These are phyloP conservation scores for Chenopodium album DNA, from an alignment of 148 eudicot genomes.

Conservation along the genomic window DNA sequence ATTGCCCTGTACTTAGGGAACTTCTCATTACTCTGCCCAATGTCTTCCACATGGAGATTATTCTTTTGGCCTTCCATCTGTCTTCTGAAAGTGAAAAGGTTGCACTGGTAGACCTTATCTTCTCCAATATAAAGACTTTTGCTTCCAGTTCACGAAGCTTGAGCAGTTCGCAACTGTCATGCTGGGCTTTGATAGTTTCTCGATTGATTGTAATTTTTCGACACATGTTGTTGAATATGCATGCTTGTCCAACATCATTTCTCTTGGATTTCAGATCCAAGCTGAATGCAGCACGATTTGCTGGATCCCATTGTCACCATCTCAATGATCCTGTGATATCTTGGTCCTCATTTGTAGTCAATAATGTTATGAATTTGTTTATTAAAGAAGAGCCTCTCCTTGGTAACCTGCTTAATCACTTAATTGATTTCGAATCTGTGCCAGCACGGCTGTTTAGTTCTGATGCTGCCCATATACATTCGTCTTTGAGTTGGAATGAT, in stretches of 20 bases:
- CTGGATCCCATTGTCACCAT: conserved; percentile 37
- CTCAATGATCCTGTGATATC: conserved; percentile 39
- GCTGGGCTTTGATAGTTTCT: conserved; percentile 85
- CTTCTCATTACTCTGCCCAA: conserved; percentile 69
- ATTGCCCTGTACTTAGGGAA: conserved; percentile 48
- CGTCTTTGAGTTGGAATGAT: conserved; percentile 50
- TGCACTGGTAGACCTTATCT: conserved; percentile 44
- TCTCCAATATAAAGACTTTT: conserved; percentile 50
- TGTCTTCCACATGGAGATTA: conserved; percentile 80
- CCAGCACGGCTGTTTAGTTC: conserved; percentile 52
- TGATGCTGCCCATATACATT: conserved; percentile 32
- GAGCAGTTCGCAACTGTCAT: conserved; percentile 57
- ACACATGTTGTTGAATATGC: conserved; percentile 73
- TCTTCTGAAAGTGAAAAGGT: conserved; percentile 83
- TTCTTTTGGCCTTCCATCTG: conserved; percentile 86
- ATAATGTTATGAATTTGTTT: conserved; percentile 44
- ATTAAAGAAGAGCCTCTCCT: conserved; percentile 40
- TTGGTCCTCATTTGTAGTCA: conserved; percentile 61
- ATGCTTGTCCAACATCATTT: conserved; percentile 74
- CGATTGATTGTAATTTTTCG: conserved; percentile 77
- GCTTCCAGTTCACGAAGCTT: conserved; percentile 38
- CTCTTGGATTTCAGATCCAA: conserved; percentile 73
- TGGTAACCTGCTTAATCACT: conserved; percentile 54
- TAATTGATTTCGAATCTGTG: conserved; percentile 77
- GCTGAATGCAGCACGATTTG: conserved; percentile 49